Percentiles rank a stretch among this genome's conserved stretches.
phyloP scores from a whole-genome alignment of 1,284 basidiomycete genomes.

The Puccinia novopanici region DNA sequence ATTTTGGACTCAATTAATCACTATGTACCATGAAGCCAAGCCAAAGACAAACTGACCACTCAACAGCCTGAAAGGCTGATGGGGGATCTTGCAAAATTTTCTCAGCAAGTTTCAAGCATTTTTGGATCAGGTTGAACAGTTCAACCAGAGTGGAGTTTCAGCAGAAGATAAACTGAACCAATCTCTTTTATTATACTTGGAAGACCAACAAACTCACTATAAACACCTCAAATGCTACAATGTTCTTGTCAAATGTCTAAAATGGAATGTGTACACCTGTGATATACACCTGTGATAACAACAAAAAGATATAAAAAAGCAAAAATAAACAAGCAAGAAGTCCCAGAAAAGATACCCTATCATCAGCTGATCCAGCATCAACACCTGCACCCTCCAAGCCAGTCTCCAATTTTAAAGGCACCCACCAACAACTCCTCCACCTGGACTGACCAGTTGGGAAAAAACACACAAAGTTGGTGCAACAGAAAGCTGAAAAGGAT shows the following conservation, averaged over 20 bases:
- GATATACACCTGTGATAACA: not conserved
- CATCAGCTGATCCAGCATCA: too few species aligned
- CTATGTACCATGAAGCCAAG: not conserved
- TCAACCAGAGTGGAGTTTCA: slow-evolving; percentile 11
- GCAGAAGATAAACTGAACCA: slow-evolving; percentile 8
- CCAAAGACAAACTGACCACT: not conserved
- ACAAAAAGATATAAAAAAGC: not conserved
- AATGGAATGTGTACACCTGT: too few species aligned
- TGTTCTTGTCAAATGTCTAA: not conserved
- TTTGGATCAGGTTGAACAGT: slow-evolving; percentile 6
- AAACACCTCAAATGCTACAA: not conserved
- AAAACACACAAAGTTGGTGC: too few species aligned
- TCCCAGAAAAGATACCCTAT: too few species aligned
- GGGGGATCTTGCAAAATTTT: not conserved
- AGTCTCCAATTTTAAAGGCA: not conserved
- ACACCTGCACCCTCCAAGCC: not conserved
- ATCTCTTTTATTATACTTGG: not conserved
- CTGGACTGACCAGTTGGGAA: too few species aligned
- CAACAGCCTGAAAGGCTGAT: not conserved
- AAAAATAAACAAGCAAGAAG: not conserved
- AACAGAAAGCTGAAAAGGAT: too few species aligned
- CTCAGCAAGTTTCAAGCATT: slow-evolving; percentile 14
- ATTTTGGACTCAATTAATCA: too few species aligned
- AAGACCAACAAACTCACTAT: not conserved
- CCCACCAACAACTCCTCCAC: too few species aligned